A percentile compares a stretch with the other conserved stretches of the same genome.
Conservation (phyloP, 495 filamentous ascomycete species). For the Cudoniella acicularis region DNA sequence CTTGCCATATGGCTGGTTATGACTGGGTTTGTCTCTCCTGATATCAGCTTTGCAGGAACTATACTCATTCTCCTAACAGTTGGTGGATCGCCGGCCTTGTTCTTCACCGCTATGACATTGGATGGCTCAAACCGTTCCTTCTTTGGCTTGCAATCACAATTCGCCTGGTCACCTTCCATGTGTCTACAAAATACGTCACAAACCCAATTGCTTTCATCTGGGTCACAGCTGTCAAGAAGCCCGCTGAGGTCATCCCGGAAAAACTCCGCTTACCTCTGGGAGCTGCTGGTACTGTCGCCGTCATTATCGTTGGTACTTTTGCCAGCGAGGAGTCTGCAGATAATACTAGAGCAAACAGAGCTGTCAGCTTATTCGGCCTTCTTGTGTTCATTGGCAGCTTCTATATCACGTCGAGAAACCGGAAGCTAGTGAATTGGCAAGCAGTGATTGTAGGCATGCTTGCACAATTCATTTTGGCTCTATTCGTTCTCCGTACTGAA, state of each 20-base stretch:
- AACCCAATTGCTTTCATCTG: slow-evolving; percentile 63
- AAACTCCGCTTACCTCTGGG: slow-evolving; percentile 56
- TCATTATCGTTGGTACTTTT: slow-evolving; percentile 74
- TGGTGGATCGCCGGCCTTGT: slow-evolving; percentile 88
- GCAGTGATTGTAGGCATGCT: slow-evolving; percentile 89
- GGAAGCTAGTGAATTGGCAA: slow-evolving; percentile 72
- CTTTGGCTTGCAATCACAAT: slow-evolving; percentile 72
- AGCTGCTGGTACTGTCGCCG: slow-evolving; percentile 56
- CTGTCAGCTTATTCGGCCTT: slow-evolving; percentile 76
- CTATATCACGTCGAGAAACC: slow-evolving; percentile 66
- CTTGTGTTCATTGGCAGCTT: slow-evolving; percentile 64
- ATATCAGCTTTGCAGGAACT: background rate
- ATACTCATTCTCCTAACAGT: slow-evolving; percentile 33
- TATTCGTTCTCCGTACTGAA: slow-evolving; percentile 78
- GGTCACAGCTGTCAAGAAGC: slow-evolving; percentile 47
- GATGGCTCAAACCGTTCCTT: slow-evolving; percentile 84
- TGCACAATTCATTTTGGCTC: slow-evolving; percentile 78
- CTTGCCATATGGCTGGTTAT: slow-evolving; percentile 52
- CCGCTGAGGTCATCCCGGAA: slow-evolving; percentile 53
- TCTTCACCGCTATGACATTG: slow-evolving; percentile 65
- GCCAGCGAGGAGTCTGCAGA: slow-evolving; percentile 62
- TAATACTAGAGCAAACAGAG: slow-evolving; percentile 76
- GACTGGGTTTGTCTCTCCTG: slow-evolving; percentile 49
- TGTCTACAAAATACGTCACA: slow-evolving; percentile 63
- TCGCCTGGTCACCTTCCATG: slow-evolving; percentile 68